phyloP scores from a whole-genome alignment of 371 early-diverging fungal species.

The Coemansia sp. region DNA sequence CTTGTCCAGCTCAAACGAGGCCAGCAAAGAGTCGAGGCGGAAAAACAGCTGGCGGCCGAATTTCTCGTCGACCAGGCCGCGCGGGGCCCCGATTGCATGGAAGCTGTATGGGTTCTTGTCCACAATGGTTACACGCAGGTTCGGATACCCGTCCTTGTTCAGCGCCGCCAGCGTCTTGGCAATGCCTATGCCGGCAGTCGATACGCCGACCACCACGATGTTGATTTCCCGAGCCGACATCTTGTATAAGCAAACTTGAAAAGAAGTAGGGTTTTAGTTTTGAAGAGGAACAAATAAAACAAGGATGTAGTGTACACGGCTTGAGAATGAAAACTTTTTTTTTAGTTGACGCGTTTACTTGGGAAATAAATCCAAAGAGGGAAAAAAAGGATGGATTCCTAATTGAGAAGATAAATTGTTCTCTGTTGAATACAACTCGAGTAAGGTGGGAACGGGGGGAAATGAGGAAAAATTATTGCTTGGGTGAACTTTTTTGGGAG shows the following conservation, averaged over 20 bases:
- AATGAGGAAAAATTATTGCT: too few relatives aligned
- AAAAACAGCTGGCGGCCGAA: slow-evolving; percentile 19
- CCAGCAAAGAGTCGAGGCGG: slow-evolving; percentile 17
- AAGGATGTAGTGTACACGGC: neutral
- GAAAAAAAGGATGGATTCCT: too few relatives aligned
- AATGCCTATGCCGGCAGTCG: slow-evolving; percentile 20
- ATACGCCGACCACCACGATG: slow-evolving; percentile 36
- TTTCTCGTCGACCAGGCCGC: slow-evolving; percentile 22
- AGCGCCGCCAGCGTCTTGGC: slow-evolving; percentile 30
- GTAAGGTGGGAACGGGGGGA: too few relatives aligned
- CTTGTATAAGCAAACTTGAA: neutral
- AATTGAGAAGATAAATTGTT: too few relatives aligned
- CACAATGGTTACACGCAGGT: slow-evolving; percentile 27
- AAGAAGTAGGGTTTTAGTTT: neutral
- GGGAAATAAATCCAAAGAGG: too few relatives aligned
- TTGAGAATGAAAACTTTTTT: too few relatives aligned
- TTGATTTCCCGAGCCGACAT: slow-evolving; percentile 40
- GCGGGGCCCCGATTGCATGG: slow-evolving; percentile 32
- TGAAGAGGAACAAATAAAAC: neutral
- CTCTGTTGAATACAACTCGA: too few relatives aligned
- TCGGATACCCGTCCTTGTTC: slow-evolving; percentile 15
- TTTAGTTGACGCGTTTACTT: too few relatives aligned
- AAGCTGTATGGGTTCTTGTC: slow-evolving; percentile 38
- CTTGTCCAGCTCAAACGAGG: slow-evolving; percentile 12
- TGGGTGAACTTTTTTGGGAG: too few relatives aligned